Conservation (phyloP, 148 eudicot species). For the Amaranthus cruentus region DNA sequence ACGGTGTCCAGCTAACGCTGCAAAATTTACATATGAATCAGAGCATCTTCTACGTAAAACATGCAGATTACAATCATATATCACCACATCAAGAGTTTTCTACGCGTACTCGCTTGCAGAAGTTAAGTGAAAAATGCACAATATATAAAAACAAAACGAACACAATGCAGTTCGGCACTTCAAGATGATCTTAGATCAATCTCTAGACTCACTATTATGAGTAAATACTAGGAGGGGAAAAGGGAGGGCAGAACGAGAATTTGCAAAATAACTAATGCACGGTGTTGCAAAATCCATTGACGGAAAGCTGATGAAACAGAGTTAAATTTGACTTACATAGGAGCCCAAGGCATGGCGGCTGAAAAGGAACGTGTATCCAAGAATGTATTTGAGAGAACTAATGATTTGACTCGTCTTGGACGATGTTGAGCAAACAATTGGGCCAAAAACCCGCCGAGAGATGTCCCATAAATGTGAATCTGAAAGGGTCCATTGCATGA, state of each 20-base stretch:
- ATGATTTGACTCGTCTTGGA: conserved; percentile 86
- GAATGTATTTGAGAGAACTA: conserved; percentile 88
- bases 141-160: neutral
- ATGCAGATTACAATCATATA: neutral
- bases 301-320: neutral
- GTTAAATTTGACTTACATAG: conserved; percentile 53
- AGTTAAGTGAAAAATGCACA: too few relatives aligned
- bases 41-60: conserved; percentile 1
- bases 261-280: neutral
- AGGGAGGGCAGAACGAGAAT: neutral
- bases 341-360: conserved; percentile 96
- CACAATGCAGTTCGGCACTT: neutral
- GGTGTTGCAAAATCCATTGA: neutral
- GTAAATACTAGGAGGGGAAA: neutral
- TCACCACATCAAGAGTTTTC: neutral
- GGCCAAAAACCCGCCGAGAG: conserved; percentile 95
- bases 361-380: conserved; percentile 78
- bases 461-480: conserved; percentile 95
- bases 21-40: conserved; percentile 30
- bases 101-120: neutral
- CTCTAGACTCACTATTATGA: neutral
- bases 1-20: conserved; percentile 96
- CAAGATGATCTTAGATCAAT: neutral
- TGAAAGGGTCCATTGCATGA: conserved; percentile 21
- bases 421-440: conserved; percentile 95